Conservation (phyloP, 768 basidiomycete species). For the Inosperma sp. region DNA sequence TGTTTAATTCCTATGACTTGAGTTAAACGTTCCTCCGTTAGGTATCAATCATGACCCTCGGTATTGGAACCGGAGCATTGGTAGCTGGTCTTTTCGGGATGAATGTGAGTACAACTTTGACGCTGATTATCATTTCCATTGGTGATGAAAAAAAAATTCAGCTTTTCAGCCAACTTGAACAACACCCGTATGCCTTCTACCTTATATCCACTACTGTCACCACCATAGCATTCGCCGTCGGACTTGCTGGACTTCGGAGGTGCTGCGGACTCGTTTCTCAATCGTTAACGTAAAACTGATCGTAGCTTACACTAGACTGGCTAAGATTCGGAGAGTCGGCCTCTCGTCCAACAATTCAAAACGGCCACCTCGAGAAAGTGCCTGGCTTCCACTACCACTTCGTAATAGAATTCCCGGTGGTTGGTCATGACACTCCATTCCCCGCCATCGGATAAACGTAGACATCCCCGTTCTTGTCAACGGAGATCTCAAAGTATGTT, state of each 20-base stretch:
- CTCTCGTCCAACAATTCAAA: slow-evolving; percentile 33
- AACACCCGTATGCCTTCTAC: slow-evolving; percentile 69
- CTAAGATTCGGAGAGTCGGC: slow-evolving; percentile 46
- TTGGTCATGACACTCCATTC: slow-evolving; percentile 31
- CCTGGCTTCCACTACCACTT: slow-evolving; percentile 48
- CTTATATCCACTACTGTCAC: slow-evolving; percentile 57
- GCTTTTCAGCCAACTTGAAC: slow-evolving; percentile 74
- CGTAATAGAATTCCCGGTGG: slow-evolving; percentile 38
- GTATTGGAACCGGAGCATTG: slow-evolving; percentile 85
- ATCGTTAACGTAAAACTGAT: slow-evolving; percentile 6
- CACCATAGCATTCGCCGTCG: slow-evolving; percentile 54
- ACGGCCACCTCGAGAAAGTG: slow-evolving; percentile 16
- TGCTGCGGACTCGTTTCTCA: slow-evolving; percentile 21
- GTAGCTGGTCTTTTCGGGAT: slow-evolving; percentile 92
- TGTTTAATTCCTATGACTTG: neutral
- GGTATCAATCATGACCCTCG: slow-evolving; percentile 94
- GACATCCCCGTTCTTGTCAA: neutral
- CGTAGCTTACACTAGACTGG: slow-evolving; percentile 28
- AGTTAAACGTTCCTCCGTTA: slow-evolving; percentile 24
- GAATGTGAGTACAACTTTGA: slow-evolving; percentile 61
- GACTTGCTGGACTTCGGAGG: slow-evolving; percentile 64
- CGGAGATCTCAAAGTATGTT: neutral
- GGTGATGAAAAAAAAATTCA: slow-evolving; percentile 25
- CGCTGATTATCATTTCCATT: slow-evolving; percentile 1
- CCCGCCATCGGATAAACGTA: neutral